Conservation (phyloP, 306 rosid species). For the Rubus idaeus region DNA sequence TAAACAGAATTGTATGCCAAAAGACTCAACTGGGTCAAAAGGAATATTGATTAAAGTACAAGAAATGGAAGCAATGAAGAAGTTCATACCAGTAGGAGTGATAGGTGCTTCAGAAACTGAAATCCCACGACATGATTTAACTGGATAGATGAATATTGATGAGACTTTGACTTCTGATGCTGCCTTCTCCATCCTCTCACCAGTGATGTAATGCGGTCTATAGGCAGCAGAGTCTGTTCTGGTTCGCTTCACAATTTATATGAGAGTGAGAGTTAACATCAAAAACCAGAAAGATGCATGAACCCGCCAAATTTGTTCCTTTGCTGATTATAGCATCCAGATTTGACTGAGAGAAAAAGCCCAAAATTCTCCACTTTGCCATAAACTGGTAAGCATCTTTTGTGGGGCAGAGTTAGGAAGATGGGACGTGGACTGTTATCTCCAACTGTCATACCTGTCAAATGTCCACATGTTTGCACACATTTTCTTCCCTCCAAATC, state of each 20-base stretch:
- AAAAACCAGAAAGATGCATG: not conserved
- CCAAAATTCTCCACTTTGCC: not conserved
- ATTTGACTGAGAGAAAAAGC: not conserved
- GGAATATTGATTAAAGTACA: not conserved
- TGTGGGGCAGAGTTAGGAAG: not conserved
- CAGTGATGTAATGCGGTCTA: not conserved
- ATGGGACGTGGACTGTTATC: not conserved
- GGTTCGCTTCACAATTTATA: not conserved
- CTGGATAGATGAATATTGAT: slow-evolving; percentile 62
- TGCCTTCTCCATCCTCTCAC: slow-evolving; percentile 7
- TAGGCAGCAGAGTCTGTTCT: not conserved
- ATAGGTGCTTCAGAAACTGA: slow-evolving; percentile 63
- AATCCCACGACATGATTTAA: slow-evolving; percentile 87
- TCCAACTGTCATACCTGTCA: too few species aligned
- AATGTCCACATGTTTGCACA: too few species aligned
- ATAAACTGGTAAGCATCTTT: not conserved
- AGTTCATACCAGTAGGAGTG: slow-evolving; percentile 58
- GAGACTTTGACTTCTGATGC: slow-evolving; percentile 37
- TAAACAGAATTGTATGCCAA: not conserved
- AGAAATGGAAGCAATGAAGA: not conserved
- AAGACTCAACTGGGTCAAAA: not conserved
- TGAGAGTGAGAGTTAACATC: not conserved
- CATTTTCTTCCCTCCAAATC: too few species aligned
- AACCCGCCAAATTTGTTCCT: not conserved
- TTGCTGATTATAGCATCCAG: not conserved